phyloP scores from a whole-genome alignment of 441 rosid genomes.

The Isatis lusitanica region DNA sequence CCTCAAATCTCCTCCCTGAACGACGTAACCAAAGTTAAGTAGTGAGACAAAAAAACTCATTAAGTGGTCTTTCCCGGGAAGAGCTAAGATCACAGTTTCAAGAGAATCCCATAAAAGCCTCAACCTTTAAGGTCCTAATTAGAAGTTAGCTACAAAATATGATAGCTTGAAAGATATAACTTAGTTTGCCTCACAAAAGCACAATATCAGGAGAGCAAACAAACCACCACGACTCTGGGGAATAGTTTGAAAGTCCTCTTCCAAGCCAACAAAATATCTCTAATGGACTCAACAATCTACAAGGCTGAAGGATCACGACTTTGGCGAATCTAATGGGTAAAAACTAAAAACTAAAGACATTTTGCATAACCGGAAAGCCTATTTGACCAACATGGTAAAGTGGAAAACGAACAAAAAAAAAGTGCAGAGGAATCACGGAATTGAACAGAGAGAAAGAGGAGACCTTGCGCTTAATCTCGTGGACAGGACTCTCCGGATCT shows the following conservation, averaged over 20 bases:
- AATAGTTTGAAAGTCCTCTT: not conserved
- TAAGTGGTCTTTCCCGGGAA: not conserved
- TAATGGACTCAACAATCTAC: slow-evolving; percentile 13
- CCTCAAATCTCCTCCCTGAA: slow-evolving; percentile 87
- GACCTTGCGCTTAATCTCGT: slow-evolving; percentile 95
- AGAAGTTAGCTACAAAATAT: slow-evolving; percentile 2
- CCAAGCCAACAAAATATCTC: slow-evolving; percentile 4
- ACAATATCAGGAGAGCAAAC: not conserved
- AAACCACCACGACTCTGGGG: not conserved
- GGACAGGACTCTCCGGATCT: slow-evolving; percentile 60
- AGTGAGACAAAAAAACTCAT: not conserved
- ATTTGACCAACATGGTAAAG: slow-evolving; percentile 2
- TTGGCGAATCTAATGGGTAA: not conserved
- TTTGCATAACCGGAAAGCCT: not conserved
- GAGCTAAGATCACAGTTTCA: not conserved
- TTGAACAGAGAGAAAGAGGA: not conserved
- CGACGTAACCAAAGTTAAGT: not conserved
- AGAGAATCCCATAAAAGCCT: not conserved
- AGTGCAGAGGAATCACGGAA: no score
- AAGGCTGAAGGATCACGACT: not conserved
- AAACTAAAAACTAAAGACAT: no score
- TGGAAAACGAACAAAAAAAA: not conserved
- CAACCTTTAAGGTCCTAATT: not conserved
- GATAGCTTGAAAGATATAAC: not conserved
- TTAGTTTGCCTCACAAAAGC: not conserved